Evolutionary conservation across 768 basidiomycete species (phyloP).

Genomic region (Termitomyces sp.): DNA sequence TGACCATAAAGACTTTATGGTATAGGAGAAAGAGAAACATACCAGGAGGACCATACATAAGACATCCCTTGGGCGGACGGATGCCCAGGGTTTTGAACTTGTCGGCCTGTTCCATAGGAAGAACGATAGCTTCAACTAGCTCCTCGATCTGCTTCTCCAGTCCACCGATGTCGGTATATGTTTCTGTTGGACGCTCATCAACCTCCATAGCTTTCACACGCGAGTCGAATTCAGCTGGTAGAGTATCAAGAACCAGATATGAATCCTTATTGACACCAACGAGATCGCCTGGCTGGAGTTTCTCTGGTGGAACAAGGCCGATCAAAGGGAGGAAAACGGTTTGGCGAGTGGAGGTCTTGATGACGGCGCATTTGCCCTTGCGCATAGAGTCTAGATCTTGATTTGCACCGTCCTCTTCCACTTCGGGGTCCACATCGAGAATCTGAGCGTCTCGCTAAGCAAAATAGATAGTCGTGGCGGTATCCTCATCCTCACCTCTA

Average conservation of each 20-base stretch:
- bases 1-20: slow-evolving; percentile 5
- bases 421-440: slow-evolving; percentile 90
- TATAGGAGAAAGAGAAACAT: slow-evolving; percentile 17
- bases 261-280: slow-evolving; percentile 99
- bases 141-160: slow-evolving; percentile 99
- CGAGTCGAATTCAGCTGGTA: slow-evolving; percentile 96
- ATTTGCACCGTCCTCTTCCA: slow-evolving; percentile 92
- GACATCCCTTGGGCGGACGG: slow-evolving; percentile 92
- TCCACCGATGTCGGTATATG: slow-evolving; percentile 96
- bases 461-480: slow-evolving; percentile 7
- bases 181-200: slow-evolving; percentile 96
- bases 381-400: slow-evolving; percentile 95
- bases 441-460: slow-evolving; percentile 50
- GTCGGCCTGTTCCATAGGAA: slow-evolving; percentile 98
- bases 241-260: slow-evolving; percentile 91
- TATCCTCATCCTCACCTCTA: slow-evolving; percentile 65
- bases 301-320: slow-evolving; percentile 91
- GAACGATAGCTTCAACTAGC: slow-evolving; percentile 93
- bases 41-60: slow-evolving; percentile 99
- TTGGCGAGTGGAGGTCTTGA: slow-evolving; percentile 98
- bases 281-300: slow-evolving; percentile 88
- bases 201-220: slow-evolving; percentile 99
- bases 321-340: slow-evolving; percentile 98
- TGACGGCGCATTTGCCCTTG: slow-evolving; percentile 96
- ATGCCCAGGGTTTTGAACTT: slow-evolving; percentile 99